Conservation (phyloP, 768 basidiomycete species). For the Wakefieldia striispora region DNA sequence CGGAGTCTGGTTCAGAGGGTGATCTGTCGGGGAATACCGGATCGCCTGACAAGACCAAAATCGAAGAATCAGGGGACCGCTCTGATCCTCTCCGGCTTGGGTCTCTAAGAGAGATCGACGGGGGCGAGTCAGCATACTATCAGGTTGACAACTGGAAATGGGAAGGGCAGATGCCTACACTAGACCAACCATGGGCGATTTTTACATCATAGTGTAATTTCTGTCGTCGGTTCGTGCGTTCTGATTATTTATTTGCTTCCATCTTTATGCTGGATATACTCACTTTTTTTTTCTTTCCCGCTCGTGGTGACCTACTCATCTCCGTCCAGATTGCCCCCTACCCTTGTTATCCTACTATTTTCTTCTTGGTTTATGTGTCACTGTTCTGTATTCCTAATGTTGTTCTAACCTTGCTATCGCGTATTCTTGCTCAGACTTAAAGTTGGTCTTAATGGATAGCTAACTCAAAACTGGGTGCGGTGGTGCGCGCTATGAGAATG, state of each 20-base stretch:
- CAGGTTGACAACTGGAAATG: slow-evolving; percentile 61
- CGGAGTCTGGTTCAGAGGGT: slow-evolving; percentile 67
- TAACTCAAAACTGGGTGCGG: slow-evolving; percentile 12
- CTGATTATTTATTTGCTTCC: slow-evolving; percentile 40
- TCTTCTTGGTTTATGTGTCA: slow-evolving; percentile 43
- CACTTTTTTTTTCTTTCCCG: slow-evolving; percentile 16
- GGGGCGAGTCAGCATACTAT: slow-evolving; percentile 72
- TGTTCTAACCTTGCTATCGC: slow-evolving; percentile 59
- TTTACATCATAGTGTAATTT: slow-evolving; percentile 37
- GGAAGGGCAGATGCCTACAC: slow-evolving; percentile 62
- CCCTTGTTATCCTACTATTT: slow-evolving; percentile 37
- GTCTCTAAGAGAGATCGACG: slow-evolving; percentile 68
- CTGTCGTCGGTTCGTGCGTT: slow-evolving; percentile 28
- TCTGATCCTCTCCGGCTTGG: slow-evolving; percentile 56
- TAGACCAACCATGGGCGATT: slow-evolving; percentile 75
- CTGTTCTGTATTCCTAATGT: slow-evolving; percentile 57
- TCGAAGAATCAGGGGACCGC: slow-evolving; percentile 45
- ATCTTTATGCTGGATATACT: slow-evolving; percentile 44
- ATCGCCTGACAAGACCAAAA: slow-evolving; percentile 49
- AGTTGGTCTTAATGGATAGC: slow-evolving; percentile 33
- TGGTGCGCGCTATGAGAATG: slow-evolving; percentile 16
- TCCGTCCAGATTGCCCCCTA: slow-evolving; percentile 24
- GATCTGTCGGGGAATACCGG: slow-evolving; percentile 47
- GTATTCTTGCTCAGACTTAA: slow-evolving; percentile 38
- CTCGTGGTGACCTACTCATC: slow-evolving; percentile 33